Percentiles rank a stretch among this genome's conserved stretches.
phyloP scores from a whole-genome alignment of 2,329 filamentous ascomycete genomes.

The Cercospora nicotianae region DNA sequence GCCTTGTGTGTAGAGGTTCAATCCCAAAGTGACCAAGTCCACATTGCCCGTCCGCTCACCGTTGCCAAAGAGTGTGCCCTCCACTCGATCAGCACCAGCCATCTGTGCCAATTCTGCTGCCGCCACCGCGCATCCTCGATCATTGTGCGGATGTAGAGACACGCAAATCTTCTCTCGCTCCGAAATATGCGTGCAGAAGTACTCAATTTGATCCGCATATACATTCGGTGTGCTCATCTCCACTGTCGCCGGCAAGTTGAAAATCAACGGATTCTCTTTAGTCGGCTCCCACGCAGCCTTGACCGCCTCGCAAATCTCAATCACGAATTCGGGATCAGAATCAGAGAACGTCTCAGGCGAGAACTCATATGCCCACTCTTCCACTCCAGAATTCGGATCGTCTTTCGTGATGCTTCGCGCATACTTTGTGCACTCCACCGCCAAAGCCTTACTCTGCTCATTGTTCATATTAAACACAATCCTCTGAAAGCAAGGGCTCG shows the following conservation, averaged over 20 bases:
- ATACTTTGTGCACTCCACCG: conserved; percentile 81
- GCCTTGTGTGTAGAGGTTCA: conserved; percentile 95
- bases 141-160: conserved; percentile 91
- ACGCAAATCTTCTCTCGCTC: conserved; percentile 86
- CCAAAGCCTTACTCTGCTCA: conserved; percentile 76
- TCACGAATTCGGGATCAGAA: conserved; percentile 76
- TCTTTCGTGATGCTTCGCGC: conserved; percentile 88
- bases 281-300: conserved; percentile 89
- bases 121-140: conserved; percentile 84
- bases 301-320: conserved; percentile 86
- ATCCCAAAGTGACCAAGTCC: conserved; percentile 84
- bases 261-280: conserved; percentile 79
- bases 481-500: conserved; percentile 89
- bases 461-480: conserved; percentile 88
- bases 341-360: conserved; percentile 89
- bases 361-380: conserved; percentile 79
- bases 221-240: conserved; percentile 94
- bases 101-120: conserved; percentile 92
- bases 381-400: conserved; percentile 57
- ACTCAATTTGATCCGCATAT: conserved; percentile 95
- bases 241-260: conserved; percentile 95
- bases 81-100: conserved; percentile 91
- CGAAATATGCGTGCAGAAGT: conserved; percentile 82
- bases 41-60: conserved; percentile 95
- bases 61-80: conserved; percentile 92